Percentiles rank a stretch among this genome's conserved stretches.
These are phyloP conservation scores for Neurospora sp. DNA, from an alignment of 495 filamentous ascomycete genomes.

Conservation along the genomic window DNA sequence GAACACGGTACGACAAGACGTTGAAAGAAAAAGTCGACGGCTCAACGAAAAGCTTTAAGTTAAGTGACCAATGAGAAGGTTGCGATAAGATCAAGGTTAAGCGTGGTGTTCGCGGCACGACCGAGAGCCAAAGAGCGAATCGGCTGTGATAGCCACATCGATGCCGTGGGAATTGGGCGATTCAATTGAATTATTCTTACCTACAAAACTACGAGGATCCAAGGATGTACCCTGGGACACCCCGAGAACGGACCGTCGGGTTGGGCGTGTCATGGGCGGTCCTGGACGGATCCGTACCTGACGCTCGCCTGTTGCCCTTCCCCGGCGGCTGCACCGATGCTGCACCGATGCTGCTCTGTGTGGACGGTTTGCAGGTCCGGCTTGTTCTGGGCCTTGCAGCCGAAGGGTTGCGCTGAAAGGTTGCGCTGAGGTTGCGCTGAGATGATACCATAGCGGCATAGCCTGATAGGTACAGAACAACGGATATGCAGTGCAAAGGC, in stretches of 20 bases:
- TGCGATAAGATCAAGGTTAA: conserved; percentile 4
- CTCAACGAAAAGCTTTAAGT: neutral
- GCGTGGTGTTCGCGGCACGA: neutral
- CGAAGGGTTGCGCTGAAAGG: neutral
- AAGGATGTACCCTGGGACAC: neutral
- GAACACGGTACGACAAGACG: neutral
- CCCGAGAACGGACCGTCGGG: neutral
- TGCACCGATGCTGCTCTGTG: neutral
- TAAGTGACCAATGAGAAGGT: conserved; percentile 1
- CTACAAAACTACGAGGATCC: neutral
- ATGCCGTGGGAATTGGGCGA: conserved; percentile 4
- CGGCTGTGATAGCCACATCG: conserved; percentile 2
- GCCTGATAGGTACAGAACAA: neutral
- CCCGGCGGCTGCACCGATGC: neutral
- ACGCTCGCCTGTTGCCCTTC: neutral
- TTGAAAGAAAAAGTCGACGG: neutral
- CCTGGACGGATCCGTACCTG: neutral
- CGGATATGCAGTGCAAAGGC: neutral
- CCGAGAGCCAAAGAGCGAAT: conserved; percentile 3
- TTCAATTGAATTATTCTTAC: conserved; percentile 12
- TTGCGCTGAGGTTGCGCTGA: neutral
- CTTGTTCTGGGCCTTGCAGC: neutral
- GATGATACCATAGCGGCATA: neutral
- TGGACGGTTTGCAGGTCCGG: neutral
- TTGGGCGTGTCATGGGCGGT: neutral